Evolutionary conservation across 2,329 filamentous ascomycete species (phyloP), one percentile per base, ranked within the genome.

Genomic region (Westerdykella sp.): DNA sequence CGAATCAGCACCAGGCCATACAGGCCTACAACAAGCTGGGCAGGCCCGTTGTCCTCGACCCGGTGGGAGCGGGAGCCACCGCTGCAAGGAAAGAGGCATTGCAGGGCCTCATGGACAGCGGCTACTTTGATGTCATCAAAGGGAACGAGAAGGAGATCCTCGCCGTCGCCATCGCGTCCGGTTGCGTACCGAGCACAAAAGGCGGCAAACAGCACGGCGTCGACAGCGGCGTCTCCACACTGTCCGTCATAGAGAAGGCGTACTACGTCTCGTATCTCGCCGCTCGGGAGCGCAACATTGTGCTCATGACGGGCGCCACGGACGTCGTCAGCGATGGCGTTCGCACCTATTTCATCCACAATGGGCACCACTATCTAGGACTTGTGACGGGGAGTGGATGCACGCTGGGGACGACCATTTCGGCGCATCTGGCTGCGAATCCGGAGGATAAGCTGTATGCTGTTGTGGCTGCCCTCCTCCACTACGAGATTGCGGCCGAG

Each of bases 101-200:
- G 22, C 79, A 80, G 45, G 75, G 75, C 2, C 78, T 97, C 31
- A 74, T 96, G 59, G 72, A 78, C 0, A 76, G 73, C 2, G 89
- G 88, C 32, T 87, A 87, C 65, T 86, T 95, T 56, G 81, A 87
- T 64, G 74, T 96, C 34, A 90, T 97, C 68, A 97, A 97, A 64
- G 91, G 91, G 39, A 97, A 97, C 67, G 87, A 94, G 62, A 81
- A 84, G 42, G 93, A 97, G 66, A 89, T 97, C 48, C 74, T 78
- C 38, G 82, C 85, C 2, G 81, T 91, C 0, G 78, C 77, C 9
- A 43, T 50, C 3, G 56, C 61, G 1, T 57, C 54, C 32, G 84
- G 84, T 34, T 72, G 76, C 35, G 68, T 62, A 18, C 65, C 61
- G 1, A 35, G 65, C 10, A 6, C 69, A 73, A 42, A 63, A 61